phyloP scores from a whole-genome alignment of 2,329 filamentous ascomycete genomes.

The Alternaria arborescens region DNA sequence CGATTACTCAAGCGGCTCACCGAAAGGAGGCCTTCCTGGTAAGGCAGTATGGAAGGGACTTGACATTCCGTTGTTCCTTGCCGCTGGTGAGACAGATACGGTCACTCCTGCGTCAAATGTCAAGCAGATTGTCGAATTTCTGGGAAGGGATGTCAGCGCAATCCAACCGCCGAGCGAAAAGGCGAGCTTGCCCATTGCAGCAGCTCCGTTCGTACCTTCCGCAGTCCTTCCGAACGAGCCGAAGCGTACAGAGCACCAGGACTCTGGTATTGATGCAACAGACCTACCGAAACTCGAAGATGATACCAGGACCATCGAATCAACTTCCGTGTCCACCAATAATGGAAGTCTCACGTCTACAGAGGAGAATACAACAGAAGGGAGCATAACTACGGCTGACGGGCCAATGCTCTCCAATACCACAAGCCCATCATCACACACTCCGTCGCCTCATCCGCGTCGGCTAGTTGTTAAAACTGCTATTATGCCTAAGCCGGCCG shows the following conservation, averaged over 20 bases:
- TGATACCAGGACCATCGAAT: constrained; percentile 23
- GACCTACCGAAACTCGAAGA: constrained; percentile 37
- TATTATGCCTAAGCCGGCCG: constrained; percentile 78
- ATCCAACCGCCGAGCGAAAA: constrained; percentile 41
- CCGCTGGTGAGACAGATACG: constrained; percentile 79
- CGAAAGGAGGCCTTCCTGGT: constrained; percentile 73
- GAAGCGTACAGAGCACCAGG: constrained; percentile 43
- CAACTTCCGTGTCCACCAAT: constrained; percentile 27
- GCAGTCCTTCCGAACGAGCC: constrained; percentile 24
- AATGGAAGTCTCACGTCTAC: constrained; percentile 26
- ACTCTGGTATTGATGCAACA: constrained; percentile 44
- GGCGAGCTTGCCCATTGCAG: constrained; percentile 58
- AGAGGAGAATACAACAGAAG: constrained; percentile 47
- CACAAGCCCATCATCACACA: constrained; percentile 8
- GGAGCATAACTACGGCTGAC: constrained; percentile 27
- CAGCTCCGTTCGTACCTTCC: constrained; percentile 57
- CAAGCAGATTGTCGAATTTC: constrained; percentile 67
- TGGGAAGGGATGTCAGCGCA: constrained; percentile 50
- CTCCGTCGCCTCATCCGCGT: constrained; percentile 37
- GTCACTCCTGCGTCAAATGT: constrained; percentile 78
- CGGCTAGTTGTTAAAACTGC: constrained; percentile 68
- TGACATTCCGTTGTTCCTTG: constrained; percentile 76
- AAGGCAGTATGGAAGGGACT: constrained; percentile 76
- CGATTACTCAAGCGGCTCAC: constrained; percentile 61
- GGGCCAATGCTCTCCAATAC: constrained; percentile 16